Evolutionary conservation across 345 rosid species (phyloP), one percentile per base, ranked within the genome.

Genomic region (Noccaea caerulescens): DNA sequence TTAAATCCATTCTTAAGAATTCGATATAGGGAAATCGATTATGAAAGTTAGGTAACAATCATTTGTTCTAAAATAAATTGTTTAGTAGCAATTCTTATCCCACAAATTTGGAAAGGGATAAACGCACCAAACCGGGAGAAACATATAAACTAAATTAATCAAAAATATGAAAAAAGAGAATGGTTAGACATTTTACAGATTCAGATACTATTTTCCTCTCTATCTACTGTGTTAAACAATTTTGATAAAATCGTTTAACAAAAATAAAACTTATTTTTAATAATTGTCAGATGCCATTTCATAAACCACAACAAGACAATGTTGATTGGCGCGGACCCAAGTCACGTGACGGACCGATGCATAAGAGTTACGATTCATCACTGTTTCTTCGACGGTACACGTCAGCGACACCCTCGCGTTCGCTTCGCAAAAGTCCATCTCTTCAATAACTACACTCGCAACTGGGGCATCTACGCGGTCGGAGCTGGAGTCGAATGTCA

Each of bases 381-480:
- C 79, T 95, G 98, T 63, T 95, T 95, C 73, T 95, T 95, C 3
- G 88, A 90, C 61, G 92, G 91, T 41, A 94, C 98, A 41, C 78
- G 89, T 16, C 98, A 92, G 71, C 82, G 92, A 30, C 99, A 92
- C 54, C 99, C 99, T 76, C 99, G 96, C 25, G 92, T 92, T 75
- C 84, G 98, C 73, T 94, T 77, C 50, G 99, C 80, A 1, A 92
- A 86, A 82, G 86, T 94, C 42, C 97, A 92, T 86, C 74, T 94
- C 63, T 89, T 81, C 69, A 92, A 94, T 76, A 94, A 89, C 78
- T 92, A 92, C 71, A 89, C 94, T 69, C 83, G 94, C 74, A 76
- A 86, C 72, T 90, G 97, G 99, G 85, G 89, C 38, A 86, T 95
- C 56, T 95, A 95, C 65, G 98, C 99, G 14, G 89, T 95, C 52